phyloP scores from a whole-genome alignment of 805 yeast species.

The Pichia paraexigua region DNA sequence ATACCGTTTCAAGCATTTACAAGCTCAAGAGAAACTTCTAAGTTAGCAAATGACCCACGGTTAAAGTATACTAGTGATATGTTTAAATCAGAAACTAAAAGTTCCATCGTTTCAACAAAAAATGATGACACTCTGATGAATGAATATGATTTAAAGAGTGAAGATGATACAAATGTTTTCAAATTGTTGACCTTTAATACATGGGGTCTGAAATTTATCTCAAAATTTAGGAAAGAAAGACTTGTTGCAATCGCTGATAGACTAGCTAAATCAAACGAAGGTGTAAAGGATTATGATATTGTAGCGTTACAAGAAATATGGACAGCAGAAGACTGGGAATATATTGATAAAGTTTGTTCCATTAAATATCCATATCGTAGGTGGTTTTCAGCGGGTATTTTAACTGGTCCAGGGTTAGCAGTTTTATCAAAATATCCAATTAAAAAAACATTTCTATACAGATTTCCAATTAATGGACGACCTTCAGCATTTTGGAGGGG shows the following conservation, averaged over 20 bases:
- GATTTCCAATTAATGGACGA: constrained; percentile 89
- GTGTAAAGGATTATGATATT: constrained; percentile 52
- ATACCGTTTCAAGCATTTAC: background rate
- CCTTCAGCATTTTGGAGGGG: constrained; percentile 92
- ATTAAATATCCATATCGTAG: constrained; percentile 54
- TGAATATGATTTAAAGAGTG: background rate
- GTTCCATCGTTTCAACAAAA: background rate
- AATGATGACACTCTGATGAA: background rate
- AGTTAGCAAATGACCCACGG: background rate
- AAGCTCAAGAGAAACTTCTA: background rate
- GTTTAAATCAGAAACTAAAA: background rate
- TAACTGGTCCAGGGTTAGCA: constrained; percentile 91
- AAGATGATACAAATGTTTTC: constrained; percentile 17
- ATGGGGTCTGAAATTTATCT: constrained; percentile 86
- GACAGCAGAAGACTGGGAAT: constrained; percentile 79
- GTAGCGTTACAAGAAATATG: constrained; percentile 94
- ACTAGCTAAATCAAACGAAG: constrained; percentile 30
- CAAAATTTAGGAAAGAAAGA: constrained; percentile 60
- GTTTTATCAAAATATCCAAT: constrained; percentile 80
- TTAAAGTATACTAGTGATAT: background rate
- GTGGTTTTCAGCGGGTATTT: constrained; percentile 71
- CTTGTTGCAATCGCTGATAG: constrained; percentile 65
- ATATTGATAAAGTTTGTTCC: constrained; percentile 40
- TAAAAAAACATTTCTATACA: constrained; percentile 63
- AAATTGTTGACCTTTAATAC: constrained; percentile 63